Evolutionary conservation across 2,329 filamentous ascomycete genomes (phyloP), one percentile per base, ranked within the genome.

Genomic region (Ceratocystis ficicola): DNA sequence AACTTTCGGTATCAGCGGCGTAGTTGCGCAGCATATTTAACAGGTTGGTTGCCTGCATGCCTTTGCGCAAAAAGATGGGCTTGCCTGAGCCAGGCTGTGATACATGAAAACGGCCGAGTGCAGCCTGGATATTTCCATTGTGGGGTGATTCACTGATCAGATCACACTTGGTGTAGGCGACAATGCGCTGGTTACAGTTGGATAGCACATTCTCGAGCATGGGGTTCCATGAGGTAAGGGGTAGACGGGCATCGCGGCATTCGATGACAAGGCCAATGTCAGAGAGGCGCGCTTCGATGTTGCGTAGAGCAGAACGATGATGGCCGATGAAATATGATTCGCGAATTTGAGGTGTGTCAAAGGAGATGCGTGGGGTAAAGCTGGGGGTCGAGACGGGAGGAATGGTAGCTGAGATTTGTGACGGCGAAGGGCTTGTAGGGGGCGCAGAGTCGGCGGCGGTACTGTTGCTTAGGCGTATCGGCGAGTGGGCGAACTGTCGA

Each of bases 241-340:
- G 94, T 0, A 96, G 86, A 61, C 94, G 87, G 73, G 91, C 91
- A 78, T 99, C 94, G 72, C 94, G 89, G 75, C 92, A 96, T 78
- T 99, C 94, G 72, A 99, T 84, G 65, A 99, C 85, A 55, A 97
- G 85, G 72, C 92, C 88, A 71, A 96, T 89, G 69, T 85, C 86
- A 32, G 86, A 85, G 62, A 99, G 82, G 73, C 89, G 81, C 48
- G 83, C 83, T 73, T 89, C 89, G 87, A 97, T 96, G 73, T 89
- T 87, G 61, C 82, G 79, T 41, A 96, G 80, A 17, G 89, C 94
- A 8, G 88, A 83, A 68, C 85, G 84, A 79, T 99, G 94, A 77
- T 99, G 94, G 69, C 94, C 94, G 60, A 97, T 82, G 77, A 90
- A 99, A 77, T 97, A 99, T 67, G 93, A 94, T 70, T 90, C 86